Conservation (phyloP, 2,329 filamentous ascomycete species). For the Apiospora sp. region DNA sequence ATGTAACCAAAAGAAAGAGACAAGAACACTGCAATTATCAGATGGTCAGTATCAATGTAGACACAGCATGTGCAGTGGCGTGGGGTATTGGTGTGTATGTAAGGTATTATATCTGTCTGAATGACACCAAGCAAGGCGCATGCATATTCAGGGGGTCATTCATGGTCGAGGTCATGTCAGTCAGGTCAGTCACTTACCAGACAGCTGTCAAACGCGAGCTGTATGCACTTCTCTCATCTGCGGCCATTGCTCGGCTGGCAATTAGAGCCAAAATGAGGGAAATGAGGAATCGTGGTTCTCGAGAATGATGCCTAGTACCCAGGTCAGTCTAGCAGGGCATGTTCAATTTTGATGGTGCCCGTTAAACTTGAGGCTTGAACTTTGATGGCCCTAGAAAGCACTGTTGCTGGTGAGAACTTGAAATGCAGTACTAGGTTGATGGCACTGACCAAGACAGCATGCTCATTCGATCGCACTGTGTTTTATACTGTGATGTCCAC, state of each 20-base stretch:
- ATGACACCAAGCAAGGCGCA: neutral
- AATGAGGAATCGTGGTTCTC: neutral
- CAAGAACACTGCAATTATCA: slow-evolving; percentile 47
- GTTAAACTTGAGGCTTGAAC: slow-evolving; percentile 13
- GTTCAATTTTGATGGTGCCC: neutral
- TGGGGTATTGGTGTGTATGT: neutral
- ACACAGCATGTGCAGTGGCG: slow-evolving; percentile 8
- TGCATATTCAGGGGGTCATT: slow-evolving; percentile 14
- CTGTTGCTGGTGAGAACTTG: neutral
- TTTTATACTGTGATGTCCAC: neutral
- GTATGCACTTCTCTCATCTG: slow-evolving; percentile 15
- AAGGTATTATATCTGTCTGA: neutral
- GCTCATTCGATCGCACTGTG: neutral
- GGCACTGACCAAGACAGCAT: slow-evolving; percentile 13
- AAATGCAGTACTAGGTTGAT: neutral
- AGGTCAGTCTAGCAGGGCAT: neutral
- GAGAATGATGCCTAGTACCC: neutral
- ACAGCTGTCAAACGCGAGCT: slow-evolving; percentile 45
- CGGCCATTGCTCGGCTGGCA: slow-evolving; percentile 12
- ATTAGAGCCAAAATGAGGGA: neutral
- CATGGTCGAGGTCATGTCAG: slow-evolving; percentile 6
- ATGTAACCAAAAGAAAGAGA: slow-evolving; percentile 58
- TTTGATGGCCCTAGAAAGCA: neutral
- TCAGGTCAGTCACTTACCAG: slow-evolving; percentile 41
- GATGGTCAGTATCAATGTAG: neutral